Evolutionary conservation across 2,329 filamentous ascomycete species (phyloP), one percentile per base, ranked within the genome.

Genomic region (Pestalotiopsis sp.): DNA sequence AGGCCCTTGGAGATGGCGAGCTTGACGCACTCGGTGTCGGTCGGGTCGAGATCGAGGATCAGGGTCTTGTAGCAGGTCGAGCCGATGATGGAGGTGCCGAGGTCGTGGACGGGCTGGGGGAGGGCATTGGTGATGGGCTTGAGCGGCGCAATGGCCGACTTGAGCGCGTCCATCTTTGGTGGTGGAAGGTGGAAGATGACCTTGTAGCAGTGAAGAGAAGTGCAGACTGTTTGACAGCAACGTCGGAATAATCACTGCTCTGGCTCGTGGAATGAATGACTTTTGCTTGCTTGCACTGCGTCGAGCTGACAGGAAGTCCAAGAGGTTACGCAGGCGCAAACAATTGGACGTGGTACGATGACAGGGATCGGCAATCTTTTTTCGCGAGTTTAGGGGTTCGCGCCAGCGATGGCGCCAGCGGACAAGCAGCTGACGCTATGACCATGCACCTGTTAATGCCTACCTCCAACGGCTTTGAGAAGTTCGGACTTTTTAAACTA

Each of bases 1-100:
- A 99, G 90, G 3, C 88, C 94, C 84, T 99, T 99, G 77, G 93
- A 97, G 78, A 98, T 88, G 74, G 91, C 95, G 65, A 98, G 90
- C 79, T 96, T 96, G 75, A 97, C 83, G 85, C 96, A 99, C 69
- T 89, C 90, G 5, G 89, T 87, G 77, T 94, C 89, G 72, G 90
- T 88, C 75, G 92, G 85, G 83, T 97, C 92, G 78, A 99, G 87
- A 77, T 98, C 91, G 77, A 96, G 90, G 72, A 99, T 83, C 65
- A 99, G 89, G 17, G 91, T 90, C 78, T 91, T 89, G 89, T 98
- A 97, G 89, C 96, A 99, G 70, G 86, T 82, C 40, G 89, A 85
- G 79, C 95, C 95, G 75, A 99, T 88, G 79, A 99, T 90, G 72
- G 92, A 92, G 75, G 91, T 83, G 76, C 92, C 92, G 64, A 93